Percentiles rank a stretch among this genome's conserved stretches.
Evolutionary conservation across 257 asterid species (phyloP).

Genomic region (Linaria vulgaris): DNA sequence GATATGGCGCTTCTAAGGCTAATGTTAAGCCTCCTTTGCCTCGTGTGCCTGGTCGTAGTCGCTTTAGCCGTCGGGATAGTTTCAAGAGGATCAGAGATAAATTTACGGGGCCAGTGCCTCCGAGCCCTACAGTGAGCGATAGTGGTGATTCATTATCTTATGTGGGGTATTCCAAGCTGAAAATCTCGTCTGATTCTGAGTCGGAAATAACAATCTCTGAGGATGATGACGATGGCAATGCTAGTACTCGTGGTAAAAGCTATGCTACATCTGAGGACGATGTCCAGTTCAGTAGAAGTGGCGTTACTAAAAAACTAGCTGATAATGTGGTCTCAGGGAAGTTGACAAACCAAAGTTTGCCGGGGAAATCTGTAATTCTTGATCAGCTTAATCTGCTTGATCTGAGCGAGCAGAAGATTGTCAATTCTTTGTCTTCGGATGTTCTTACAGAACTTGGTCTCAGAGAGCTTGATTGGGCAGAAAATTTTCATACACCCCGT

Average conservation of each 20-base stretch:
- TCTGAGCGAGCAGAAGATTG: constrained; percentile 29
- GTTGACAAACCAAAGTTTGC: constrained; percentile 27
- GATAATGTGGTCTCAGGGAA: constrained; percentile 26
- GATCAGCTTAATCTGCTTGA: constrained; percentile 40
- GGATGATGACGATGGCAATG: constrained; percentile 64
- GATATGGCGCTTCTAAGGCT: constrained; percentile 73
- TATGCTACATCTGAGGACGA: constrained; percentile 25
- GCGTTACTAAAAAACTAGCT: constrained; percentile 19
- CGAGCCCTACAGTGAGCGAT: constrained; percentile 26
- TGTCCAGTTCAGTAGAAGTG: constrained; percentile 24
- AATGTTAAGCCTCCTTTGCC: constrained; percentile 79
- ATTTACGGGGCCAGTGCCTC: constrained; percentile 37
- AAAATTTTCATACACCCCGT: constrained; percentile 28
- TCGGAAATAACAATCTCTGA: constrained; percentile 68
- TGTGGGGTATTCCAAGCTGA: constrained; percentile 70
- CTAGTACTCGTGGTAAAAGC: constrained; percentile 25
- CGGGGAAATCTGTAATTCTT: constrained; percentile 31
- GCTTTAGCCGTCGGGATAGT: constrained; percentile 70
- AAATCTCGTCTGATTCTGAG: constrained; percentile 79
- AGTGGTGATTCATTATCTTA: constrained; percentile 42
- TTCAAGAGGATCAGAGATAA: constrained; percentile 71
- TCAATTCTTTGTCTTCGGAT: constrained; percentile 26
- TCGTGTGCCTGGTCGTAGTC: constrained; percentile 63
- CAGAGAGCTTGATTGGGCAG: constrained; percentile 41
- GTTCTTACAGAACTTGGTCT: constrained; percentile 28